phyloP scores from a whole-genome alignment of 2,329 filamentous ascomycete genomes.

The Exserohilum turcica region DNA sequence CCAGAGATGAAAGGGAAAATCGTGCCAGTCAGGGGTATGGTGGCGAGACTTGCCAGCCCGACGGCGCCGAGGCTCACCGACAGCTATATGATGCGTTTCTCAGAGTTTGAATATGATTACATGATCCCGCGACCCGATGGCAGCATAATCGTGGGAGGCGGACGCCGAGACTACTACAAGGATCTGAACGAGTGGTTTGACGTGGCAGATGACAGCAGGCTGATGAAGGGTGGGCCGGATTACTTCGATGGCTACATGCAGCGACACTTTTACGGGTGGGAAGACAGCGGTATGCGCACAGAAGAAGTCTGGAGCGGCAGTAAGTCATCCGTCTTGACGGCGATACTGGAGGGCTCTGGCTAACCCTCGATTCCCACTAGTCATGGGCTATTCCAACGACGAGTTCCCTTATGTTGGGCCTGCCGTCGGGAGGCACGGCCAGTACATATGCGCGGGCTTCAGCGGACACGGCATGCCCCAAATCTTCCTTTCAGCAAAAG shows the following conservation, averaged over 20 bases:
- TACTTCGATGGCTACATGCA: conserved; percentile 40
- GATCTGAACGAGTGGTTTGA: conserved; percentile 20
- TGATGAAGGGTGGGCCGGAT: conserved; percentile 19
- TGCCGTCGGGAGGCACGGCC: conserved; percentile 9
- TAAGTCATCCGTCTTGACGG: conserved; percentile 12
- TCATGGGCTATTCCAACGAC: conserved; percentile 23
- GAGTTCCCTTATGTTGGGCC: conserved; percentile 18
- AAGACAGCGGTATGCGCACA: conserved; percentile 21
- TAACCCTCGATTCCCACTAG: neutral
- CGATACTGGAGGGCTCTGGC: neutral
- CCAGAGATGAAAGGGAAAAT: conserved; percentile 48
- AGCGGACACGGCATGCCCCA: conserved; percentile 28
- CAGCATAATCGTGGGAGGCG: conserved; percentile 8
- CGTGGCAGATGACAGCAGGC: conserved; percentile 26
- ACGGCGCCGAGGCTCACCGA: conserved; percentile 18
- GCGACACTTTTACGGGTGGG: conserved; percentile 27
- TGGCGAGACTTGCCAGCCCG: conserved; percentile 8
- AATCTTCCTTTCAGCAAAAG: conserved; percentile 46
- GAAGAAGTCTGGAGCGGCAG: conserved; percentile 32
- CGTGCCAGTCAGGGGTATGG: conserved; percentile 36
- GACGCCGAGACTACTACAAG: conserved; percentile 39
- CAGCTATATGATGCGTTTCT: conserved; percentile 53
- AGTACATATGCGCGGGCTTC: conserved; percentile 27
- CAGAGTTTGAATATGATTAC: conserved; percentile 57
- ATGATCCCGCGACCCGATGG: conserved; percentile 47